Conservation (phyloP, 345 rosid genomes). For the Eucalyptus camaldulensis region DNA sequence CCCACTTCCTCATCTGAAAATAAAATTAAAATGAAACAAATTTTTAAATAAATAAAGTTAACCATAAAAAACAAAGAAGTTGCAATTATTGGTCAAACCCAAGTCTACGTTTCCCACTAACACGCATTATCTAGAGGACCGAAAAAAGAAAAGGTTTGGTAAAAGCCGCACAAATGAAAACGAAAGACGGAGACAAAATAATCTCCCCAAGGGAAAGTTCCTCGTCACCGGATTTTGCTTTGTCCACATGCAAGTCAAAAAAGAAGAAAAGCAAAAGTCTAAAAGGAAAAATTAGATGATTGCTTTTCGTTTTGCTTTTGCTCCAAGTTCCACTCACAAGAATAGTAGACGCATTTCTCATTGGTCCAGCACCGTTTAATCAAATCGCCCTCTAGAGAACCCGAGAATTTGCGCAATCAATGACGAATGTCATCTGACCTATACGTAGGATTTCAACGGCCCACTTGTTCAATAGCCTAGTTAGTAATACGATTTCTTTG, state of each 20-base stretch:
- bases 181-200: neutral
- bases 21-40: neutral
- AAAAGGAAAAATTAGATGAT: neutral
- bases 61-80: neutral
- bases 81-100: neutral
- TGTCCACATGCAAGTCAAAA: neutral
- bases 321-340: neutral
- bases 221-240: neutral
- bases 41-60: neutral
- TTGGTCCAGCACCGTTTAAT: neutral
- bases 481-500: neutral
- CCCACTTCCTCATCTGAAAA: conserved; percentile 47
- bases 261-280: neutral
- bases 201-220: neutral
- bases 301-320: neutral
- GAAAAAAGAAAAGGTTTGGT: neutral
- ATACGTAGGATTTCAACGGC: neutral
- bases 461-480: neutral
- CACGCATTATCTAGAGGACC: neutral
- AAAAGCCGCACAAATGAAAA: neutral
- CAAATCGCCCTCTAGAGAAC: neutral
- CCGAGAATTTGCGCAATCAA: neutral
- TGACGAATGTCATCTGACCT: neutral
- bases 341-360: neutral
- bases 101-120: neutral